Conservation (phyloP, 768 basidiomycete species). For the Auriscalpium orientale region DNA sequence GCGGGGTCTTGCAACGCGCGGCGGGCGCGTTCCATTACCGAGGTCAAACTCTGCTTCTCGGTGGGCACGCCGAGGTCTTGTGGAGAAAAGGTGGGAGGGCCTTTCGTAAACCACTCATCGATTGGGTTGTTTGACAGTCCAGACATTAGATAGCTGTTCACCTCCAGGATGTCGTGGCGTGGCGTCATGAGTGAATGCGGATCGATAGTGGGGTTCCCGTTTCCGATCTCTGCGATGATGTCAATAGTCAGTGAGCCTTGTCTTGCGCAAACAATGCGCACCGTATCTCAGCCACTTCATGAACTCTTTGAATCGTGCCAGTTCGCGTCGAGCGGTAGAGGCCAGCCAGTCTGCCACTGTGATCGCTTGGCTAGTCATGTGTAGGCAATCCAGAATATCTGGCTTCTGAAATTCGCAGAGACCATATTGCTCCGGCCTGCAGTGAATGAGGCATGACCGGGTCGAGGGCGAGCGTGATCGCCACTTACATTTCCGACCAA, state of each 20-base stretch:
- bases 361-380: conserved; percentile 48
- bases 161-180: conserved; percentile 71
- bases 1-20: conserved; percentile 39
- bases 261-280: conserved; percentile 19
- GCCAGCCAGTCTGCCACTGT: conserved; percentile 64
- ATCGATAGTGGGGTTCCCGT: conserved; percentile 47
- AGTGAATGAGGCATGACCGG: conserved; percentile 5
- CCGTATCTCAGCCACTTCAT: conserved; percentile 72
- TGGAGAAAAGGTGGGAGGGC: conserved; percentile 42
- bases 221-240: conserved; percentile 35
- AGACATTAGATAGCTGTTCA: conserved; percentile 69
- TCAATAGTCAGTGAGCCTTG: background rate
- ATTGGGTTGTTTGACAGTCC: conserved; percentile 62
- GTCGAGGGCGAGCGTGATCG: conserved; percentile 7
- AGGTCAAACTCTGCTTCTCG: conserved; percentile 27
- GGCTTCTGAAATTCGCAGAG: conserved; percentile 46
- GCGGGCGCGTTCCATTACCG: conserved; percentile 41
- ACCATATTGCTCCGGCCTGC: conserved; percentile 47
- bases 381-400: conserved; percentile 46
- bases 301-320: conserved; percentile 70
- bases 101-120: conserved; percentile 76
- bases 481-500: conserved; percentile 64
- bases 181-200: conserved; percentile 33
- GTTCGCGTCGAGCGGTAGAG: conserved; percentile 55
- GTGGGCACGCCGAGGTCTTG: conserved; percentile 41